Base-by-base conservation (phyloP, 2,329 filamentous ascomycete species). In the Helotiales sp. region DNA sequence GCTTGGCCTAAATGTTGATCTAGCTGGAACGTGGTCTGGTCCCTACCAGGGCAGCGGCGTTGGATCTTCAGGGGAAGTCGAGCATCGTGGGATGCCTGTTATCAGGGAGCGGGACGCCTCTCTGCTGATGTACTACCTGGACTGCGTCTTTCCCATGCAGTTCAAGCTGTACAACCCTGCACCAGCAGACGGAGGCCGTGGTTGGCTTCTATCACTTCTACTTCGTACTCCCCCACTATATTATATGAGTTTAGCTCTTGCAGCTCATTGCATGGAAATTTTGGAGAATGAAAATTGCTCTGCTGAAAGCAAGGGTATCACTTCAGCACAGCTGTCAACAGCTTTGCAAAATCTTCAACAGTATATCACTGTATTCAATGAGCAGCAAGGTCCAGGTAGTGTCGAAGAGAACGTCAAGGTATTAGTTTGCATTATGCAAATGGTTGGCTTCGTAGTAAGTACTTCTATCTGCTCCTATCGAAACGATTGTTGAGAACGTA, bases 141-240 rank as follows among this genome's bases (percentile, higher is more conserved):
- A 87, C 68, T 79, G 82, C 59, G 76, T 86, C 15, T 81, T 87
- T 59, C 84, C 84, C 0, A 82, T 85, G 61, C 72, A 86, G 1
- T 86, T 84, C 63, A 84, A 83, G 2, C 84, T 85, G 67, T 87
- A 87, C 69, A 77, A 76, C 1, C 84, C 84, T 1, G 74, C 75
- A 1, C 65, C 83, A 10, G 72, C 80, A 2, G 74, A 80, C 49
- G 79, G 81, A 19, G 84, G 83, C 8, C 78, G 81, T 33, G 79
- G 81, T 17, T 87, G 84, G 85, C 74, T 87, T 22, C 71, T 87
- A 33, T 79, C 81, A 22, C 73, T 83, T 34, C 74, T 86, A 17
- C 77, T 79, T 58, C 79, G 76, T 61, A 84, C 83, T 70, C 80
- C 78, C 58, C 75, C 81, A 1, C 74, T 85, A 19, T 83, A 80